A percentile compares a stretch with the other conserved stretches of the same genome.
phyloP scores from a whole-genome alignment of 192 early-diverging fungal genomes.

The Coemansia sp. region DNA sequence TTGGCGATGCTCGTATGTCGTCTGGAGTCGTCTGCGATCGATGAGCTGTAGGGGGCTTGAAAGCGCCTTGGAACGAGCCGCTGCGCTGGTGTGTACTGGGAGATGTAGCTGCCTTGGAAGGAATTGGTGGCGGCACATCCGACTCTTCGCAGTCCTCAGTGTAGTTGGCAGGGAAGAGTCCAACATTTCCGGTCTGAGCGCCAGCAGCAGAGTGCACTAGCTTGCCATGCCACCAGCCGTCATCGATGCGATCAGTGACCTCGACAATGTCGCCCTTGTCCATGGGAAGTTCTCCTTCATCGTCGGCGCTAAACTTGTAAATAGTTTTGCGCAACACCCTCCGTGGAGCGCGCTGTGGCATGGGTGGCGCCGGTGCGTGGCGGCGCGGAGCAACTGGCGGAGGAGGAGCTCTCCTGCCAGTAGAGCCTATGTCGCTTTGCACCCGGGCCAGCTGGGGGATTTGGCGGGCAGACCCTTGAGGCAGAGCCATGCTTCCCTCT shows the following conservation, averaged over 20 bases:
- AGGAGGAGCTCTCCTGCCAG: conserved; percentile 13
- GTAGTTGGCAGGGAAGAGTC: conserved; percentile 95
- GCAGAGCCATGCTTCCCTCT: conserved; percentile 27
- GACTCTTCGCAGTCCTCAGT: conserved; percentile 62
- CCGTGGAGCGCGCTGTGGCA: conserved; percentile 32
- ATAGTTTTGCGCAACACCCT: conserved; percentile 62
- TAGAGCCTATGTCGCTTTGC: conserved; percentile 44
- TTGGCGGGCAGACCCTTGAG: conserved; percentile 27
- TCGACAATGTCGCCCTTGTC: conserved; percentile 84
- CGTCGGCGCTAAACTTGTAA: conserved; percentile 81
- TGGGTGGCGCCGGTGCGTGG: conserved; percentile 55
- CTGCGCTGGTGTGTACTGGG: conserved; percentile 21
- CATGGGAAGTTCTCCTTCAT: conserved; percentile 77
- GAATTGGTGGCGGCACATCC: conserved; percentile 26
- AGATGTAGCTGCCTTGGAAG: conserved; percentile 12
- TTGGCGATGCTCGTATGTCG: conserved; percentile 15
- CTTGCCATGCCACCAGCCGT: conserved; percentile 95
- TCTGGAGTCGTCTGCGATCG: conserved; percentile 35
- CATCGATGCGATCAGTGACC: conserved; percentile 82
- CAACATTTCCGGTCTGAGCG: conserved; percentile 50
- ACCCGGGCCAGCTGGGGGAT: conserved; percentile 42
- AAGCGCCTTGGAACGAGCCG: conserved; percentile 23
- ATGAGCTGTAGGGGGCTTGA: conserved; percentile 36
- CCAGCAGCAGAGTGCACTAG: conserved; percentile 57
- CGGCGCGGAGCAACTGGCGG: conserved; percentile 46